A percentile compares a stretch with the other conserved stretches of the same genome.
phyloP scores from a whole-genome alignment of 2,329 filamentous ascomycete genomes.

The Trichoderma polysporum region DNA sequence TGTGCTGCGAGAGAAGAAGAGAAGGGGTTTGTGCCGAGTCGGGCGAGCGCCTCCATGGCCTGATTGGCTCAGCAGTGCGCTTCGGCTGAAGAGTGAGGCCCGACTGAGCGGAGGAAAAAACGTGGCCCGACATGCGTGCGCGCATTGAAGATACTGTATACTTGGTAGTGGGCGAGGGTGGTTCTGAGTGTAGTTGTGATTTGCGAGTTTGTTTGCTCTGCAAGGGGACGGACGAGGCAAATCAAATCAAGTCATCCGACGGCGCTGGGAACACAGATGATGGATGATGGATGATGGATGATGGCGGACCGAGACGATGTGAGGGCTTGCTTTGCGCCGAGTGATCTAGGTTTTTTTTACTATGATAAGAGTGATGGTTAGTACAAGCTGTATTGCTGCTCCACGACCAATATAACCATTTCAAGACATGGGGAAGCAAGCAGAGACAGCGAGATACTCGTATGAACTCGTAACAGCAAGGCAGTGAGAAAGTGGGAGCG shows the following conservation, averaged over 20 bases:
- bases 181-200: too few relatives aligned
- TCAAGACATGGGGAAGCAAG: too few relatives aligned
- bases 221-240: neutral
- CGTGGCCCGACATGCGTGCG: conserved; percentile 1
- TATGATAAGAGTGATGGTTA: too few relatives aligned
- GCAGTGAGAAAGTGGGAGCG: too few relatives aligned
- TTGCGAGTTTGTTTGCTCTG: neutral
- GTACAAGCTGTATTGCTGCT: too few relatives aligned
- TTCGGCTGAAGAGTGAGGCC: conserved; percentile 24
- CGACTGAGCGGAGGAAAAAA: conserved; percentile 7
- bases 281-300: neutral
- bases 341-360: too few relatives aligned
- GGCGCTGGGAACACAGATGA: neutral
- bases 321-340: too few relatives aligned
- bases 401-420: too few relatives aligned
- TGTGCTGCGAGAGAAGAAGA: neutral
- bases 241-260: neutral
- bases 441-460: too few relatives aligned
- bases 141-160: neutral
- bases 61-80: conserved; percentile 13
- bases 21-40: neutral
- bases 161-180: too few relatives aligned
- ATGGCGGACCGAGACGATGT: neutral
- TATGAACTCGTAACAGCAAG: too few relatives aligned
- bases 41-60: neutral